Conservation (phyloP, 441 rosid species). For the Metrosideros polymorpha region DNA sequence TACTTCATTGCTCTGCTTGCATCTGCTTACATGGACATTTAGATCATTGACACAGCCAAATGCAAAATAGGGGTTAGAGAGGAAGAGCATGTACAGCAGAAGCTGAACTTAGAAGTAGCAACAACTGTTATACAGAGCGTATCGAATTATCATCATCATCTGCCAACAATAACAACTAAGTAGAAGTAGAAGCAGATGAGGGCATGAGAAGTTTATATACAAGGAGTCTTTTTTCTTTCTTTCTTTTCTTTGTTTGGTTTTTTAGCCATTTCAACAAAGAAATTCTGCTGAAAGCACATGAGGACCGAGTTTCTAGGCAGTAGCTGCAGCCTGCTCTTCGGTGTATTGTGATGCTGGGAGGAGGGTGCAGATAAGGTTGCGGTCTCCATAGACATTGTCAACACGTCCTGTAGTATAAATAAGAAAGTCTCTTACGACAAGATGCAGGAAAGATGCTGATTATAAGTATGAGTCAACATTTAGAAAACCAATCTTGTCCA, state of each 20-base stretch:
- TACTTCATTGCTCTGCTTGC: not conserved
- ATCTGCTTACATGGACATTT: not conserved
- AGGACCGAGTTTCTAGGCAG: conserved; percentile 26
- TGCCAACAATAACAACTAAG: not conserved
- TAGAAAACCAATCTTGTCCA: not conserved
- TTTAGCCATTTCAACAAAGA: not conserved
- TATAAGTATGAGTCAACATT: not conserved
- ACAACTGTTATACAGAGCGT: not conserved
- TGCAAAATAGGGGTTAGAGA: not conserved
- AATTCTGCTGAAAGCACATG: not conserved
- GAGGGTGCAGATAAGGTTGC: conserved; percentile 87
- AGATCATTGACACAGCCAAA: not conserved
- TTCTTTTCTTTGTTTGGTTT: not conserved
- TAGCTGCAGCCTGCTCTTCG: conserved; percentile 85
- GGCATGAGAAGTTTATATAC: not conserved
- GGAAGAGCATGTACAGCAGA: not conserved
- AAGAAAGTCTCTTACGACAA: not conserved
- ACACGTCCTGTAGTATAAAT: conserved; percentile 55
- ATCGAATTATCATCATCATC: not conserved
- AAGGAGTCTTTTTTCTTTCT: not conserved
- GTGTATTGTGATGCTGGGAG: conserved; percentile 46
- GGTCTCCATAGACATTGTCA: conserved; percentile 93
- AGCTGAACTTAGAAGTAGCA: not conserved
- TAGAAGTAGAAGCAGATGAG: not conserved
- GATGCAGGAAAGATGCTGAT: not conserved